Percentiles rank a stretch among this genome's conserved stretches.
Conservation (phyloP, 371 early-diverging fungal species). For the Rhizopus stolonifer region DNA sequence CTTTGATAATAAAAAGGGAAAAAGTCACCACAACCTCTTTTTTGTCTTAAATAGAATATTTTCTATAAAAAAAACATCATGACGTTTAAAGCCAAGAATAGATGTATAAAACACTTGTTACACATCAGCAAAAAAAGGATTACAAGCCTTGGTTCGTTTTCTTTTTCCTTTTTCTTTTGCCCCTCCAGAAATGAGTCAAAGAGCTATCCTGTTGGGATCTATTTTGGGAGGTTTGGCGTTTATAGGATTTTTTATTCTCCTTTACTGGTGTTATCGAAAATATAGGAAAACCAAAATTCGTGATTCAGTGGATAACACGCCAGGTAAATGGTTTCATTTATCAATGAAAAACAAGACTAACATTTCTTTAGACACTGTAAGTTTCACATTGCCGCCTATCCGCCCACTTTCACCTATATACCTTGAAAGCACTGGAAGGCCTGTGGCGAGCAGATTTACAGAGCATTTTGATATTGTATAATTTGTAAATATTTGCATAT, state of each 20-base stretch:
- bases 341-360: neutral
- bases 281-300: neutral
- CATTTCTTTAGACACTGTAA: neutral
- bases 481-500: no score
- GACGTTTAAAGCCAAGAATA: neutral
- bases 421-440: neutral
- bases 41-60: neutral
- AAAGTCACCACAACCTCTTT: neutral
- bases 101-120: neutral
- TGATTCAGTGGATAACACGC: neutral
- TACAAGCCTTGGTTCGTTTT: neutral
- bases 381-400: conserved; percentile 8
- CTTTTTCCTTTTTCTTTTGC: neutral
- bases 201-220: conserved; percentile 14
- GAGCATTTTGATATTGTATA: conserved; percentile 8
- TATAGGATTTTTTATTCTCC: conserved; percentile 7
- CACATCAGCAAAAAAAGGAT: neutral
- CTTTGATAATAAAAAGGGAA: neutral
- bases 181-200: neutral
- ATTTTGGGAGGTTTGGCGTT: conserved; percentile 12
- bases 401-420: conserved; percentile 2
- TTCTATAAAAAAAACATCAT: neutral
- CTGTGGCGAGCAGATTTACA: conserved; percentile 6
- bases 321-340: neutral
- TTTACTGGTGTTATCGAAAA: conserved; percentile 3